Conservation (phyloP, 208 protist species). For the Perkinsela sp. region DNA sequence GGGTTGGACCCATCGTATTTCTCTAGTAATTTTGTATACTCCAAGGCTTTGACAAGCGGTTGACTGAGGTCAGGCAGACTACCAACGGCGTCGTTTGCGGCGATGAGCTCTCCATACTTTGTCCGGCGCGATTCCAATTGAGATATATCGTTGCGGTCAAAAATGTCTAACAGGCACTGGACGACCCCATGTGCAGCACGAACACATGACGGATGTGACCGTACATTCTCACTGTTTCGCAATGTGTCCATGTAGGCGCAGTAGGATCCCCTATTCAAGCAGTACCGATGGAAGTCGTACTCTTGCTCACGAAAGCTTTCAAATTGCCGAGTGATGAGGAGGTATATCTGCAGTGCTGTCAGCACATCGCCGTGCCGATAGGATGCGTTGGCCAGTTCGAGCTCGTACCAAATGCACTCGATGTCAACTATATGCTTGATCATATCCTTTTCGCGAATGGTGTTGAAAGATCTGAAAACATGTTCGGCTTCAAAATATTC, state of each 20-base stretch:
- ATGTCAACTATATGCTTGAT: constrained; percentile 52
- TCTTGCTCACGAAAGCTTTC: constrained; percentile 68
- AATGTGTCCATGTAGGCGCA: constrained; percentile 75
- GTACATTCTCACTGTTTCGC: constrained; percentile 2
- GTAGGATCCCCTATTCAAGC: constrained; percentile 72
- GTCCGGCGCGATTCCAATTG: neutral
- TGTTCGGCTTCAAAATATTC: constrained; percentile 35
- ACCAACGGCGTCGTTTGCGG: neutral
- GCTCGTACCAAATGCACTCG: constrained; percentile 85
- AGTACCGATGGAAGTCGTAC: constrained; percentile 88
- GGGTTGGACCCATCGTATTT: neutral
- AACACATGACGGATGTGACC: constrained; percentile 2
- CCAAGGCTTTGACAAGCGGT: neutral
- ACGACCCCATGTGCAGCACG: constrained; percentile 1
- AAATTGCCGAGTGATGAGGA: constrained; percentile 69
- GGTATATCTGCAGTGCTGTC: constrained; percentile 61
- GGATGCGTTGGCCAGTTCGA: constrained; percentile 54
- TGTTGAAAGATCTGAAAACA: constrained; percentile 68
- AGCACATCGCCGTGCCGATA: constrained; percentile 36
- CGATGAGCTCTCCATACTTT: neutral
- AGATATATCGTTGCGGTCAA: neutral
- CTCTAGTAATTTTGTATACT: neutral
- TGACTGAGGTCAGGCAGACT: neutral
- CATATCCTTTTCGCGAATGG: constrained; percentile 26
- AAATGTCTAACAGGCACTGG: constrained; percentile 5